Evolutionary conservation across 2,329 filamentous ascomycete species (phyloP), one percentile per base, ranked within the genome.

Genomic region (Escovopsis sp.): DNA sequence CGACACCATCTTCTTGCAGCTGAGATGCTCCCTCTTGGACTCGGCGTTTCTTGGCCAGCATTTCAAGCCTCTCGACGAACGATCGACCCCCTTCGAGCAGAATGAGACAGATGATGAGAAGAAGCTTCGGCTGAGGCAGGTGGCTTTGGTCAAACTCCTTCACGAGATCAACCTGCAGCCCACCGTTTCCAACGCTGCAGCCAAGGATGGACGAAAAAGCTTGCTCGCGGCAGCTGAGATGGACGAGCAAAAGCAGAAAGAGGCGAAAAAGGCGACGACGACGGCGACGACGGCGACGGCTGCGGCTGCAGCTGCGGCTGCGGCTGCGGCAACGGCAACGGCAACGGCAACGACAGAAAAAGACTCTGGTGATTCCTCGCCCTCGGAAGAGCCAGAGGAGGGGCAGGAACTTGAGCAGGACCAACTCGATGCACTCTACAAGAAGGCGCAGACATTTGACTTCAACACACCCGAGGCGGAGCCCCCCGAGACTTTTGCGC

Each of bases 401-500:
- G 87, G 87, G 3, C 75, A 88, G 52, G 88, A 96, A 61, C 72
- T 98, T 0, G 87, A 96, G 56, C 86, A 96, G 59, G 88, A 94
- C 53, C 91, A 98, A 57, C 79, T 98, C 4, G 91, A 98, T 58
- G 78, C 84, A 0, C 64, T 98, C 2, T 98, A 98, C 62, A 85
- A 82, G 55, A 98, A 98, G 57, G 91, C 91, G 0, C 91, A 98
- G 56, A 88, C 86, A 0, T 96, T 96, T 54, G 91, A 98, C 59
- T 96, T 98, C 55, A 77, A 78, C 56, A 95, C 88, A 1, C 88
- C 88, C 2, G 80, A 86, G 58, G 80, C 85, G 9, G 82, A 94
- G 52, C 89, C 91, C 9, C 77, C 83, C 6, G 70, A 80, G 8
- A 85, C 79, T 0, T 98, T 98, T 59, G 71, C 72, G 6, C 80